A percentile compares a stretch with the other conserved stretches of the same genome.
These are phyloP conservation scores for Physcomitrellopsis africana DNA, from an alignment of 225 moss, liverwort and hornwort species.

Conservation along the genomic window DNA sequence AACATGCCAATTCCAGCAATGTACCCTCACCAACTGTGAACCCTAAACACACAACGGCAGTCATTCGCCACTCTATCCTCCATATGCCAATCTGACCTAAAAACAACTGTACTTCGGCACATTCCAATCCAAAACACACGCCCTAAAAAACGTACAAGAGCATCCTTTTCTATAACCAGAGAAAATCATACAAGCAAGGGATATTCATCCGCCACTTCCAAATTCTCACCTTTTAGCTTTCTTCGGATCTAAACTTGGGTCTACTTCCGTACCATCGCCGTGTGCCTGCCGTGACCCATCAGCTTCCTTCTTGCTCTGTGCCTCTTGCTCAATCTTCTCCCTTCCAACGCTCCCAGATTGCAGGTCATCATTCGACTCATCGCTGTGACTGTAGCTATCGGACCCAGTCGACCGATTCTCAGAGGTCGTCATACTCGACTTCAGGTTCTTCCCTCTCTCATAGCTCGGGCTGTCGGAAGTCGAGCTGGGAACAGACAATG, in stretches of 20 bases:
- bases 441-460: conserved; percentile 54
- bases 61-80: too few species aligned
- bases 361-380: conserved; percentile 88
- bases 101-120: too few species aligned
- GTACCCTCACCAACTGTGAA: too few species aligned
- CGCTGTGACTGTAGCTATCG: conserved; percentile 94
- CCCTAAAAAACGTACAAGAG: background rate
- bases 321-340: conserved; percentile 69
- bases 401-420: conserved; percentile 91
- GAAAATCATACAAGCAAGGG: background rate
- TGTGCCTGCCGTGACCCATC: conserved; percentile 59
- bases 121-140: too few species aligned
- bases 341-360: conserved; percentile 50
- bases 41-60: too few species aligned
- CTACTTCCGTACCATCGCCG: conserved; percentile 60
- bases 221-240: conserved; percentile 79
- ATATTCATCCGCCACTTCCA: background rate
- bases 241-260: conserved; percentile 91
- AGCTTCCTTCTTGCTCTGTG: conserved; percentile 78
- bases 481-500: conserved; percentile 41
- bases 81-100: too few species aligned
- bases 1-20: too few species aligned
- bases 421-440: conserved; percentile 65
- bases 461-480: conserved; percentile 36
- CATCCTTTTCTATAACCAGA: background rate